Evolutionary conservation across 78 protist genomes (phyloP).

Genomic region (Dictyostelium intermedium): DNA sequence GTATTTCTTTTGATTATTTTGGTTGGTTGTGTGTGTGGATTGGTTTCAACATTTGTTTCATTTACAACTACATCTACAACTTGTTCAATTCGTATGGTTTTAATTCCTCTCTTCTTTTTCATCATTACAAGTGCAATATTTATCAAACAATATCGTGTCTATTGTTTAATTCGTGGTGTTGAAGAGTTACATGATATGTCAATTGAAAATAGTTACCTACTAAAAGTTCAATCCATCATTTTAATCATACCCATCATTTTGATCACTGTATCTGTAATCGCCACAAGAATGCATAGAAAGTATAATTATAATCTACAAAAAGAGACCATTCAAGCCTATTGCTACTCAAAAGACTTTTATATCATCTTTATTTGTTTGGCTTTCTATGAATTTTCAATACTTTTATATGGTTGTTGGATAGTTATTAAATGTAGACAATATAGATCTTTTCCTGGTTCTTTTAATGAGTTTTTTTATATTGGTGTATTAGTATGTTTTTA

Average conservation of each 20-base stretch:
- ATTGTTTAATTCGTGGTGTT: constrained; percentile 4
- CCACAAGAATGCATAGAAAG: neutral
- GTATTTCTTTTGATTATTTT: constrained; percentile 13
- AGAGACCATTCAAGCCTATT: neutral
- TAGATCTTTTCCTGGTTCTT: constrained; percentile 67
- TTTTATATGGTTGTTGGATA: constrained; percentile 58
- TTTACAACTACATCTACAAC: neutral
- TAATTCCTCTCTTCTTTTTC: neutral
- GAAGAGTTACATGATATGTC: constrained; percentile 13
- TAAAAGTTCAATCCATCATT: neutral
- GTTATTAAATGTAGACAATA: constrained; percentile 47
- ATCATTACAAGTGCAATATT: constrained; percentile 11
- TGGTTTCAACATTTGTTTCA: neutral
- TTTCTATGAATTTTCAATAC: neutral
- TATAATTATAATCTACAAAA: neutral
- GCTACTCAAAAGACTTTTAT: constrained; percentile 15
- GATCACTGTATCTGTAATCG: neutral
- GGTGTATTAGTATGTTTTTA: constrained; percentile 37
- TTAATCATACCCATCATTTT: constrained; percentile 14
- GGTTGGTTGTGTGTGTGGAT: neutral
- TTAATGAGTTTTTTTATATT: constrained; percentile 56
- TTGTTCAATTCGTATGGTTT: neutral
- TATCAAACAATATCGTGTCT: constrained; percentile 14
- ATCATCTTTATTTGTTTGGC: neutral
- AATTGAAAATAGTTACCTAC: constrained; percentile 2